These are phyloP conservation scores for Xenosphaeropsis pyriputrescens DNA, from an alignment of 2,329 filamentous ascomycete genomes.

Conservation along the genomic window DNA sequence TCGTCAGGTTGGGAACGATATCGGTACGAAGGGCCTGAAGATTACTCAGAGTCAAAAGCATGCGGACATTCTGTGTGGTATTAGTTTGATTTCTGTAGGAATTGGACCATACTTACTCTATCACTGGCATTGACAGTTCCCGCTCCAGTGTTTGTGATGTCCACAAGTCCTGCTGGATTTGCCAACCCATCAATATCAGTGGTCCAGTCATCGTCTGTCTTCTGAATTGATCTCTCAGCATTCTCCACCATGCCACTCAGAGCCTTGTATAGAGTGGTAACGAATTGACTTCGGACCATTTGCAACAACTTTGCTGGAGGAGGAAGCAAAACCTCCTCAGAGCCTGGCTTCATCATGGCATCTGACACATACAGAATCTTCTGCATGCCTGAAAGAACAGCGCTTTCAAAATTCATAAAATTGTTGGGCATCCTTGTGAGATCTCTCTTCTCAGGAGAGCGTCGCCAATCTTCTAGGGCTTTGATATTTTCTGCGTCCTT, in stretches of 20 bases:
- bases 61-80: constrained; percentile 61
- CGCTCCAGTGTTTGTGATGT: constrained; percentile 24
- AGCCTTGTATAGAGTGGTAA: constrained; percentile 85
- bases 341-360: constrained; percentile 58
- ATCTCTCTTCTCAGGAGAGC: constrained; percentile 67
- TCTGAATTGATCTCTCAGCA: constrained; percentile 60
- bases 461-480: constrained; percentile 84
- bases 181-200: constrained; percentile 16
- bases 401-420: constrained; percentile 75
- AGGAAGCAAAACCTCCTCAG: constrained; percentile 66
- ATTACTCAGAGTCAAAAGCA: constrained; percentile 89
- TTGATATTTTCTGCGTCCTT: constrained; percentile 88
- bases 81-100: constrained; percentile 13
- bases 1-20: constrained; percentile 75
- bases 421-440: constrained; percentile 81
- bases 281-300: constrained; percentile 84
- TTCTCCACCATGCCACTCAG: constrained; percentile 95
- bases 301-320: constrained; percentile 79
- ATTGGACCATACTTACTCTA: constrained; percentile 23
- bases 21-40: constrained; percentile 70
- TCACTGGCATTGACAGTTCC: constrained; percentile 36
- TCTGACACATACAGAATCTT: constrained; percentile 91
- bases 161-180: constrained; percentile 15
- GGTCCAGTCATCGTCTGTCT: constrained; percentile 25
- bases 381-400: constrained; percentile 75